Evolutionary conservation across 2,329 filamentous ascomycete genomes (phyloP).

Genomic region (Talaromyces sp.): DNA sequence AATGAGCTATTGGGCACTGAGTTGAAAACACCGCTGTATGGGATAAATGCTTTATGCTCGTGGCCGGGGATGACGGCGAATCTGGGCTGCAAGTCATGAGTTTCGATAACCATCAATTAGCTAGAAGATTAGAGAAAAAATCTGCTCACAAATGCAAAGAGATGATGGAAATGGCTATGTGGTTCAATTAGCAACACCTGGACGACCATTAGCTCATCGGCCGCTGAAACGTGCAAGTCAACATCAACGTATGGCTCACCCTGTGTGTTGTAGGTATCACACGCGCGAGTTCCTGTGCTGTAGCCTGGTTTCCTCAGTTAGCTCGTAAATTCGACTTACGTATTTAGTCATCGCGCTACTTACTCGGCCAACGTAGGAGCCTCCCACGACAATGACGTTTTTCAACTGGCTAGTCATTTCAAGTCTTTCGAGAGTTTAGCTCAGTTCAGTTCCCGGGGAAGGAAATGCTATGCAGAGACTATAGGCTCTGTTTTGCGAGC

Average conservation of each 20-base stretch:
- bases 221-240: not conserved
- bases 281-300: constrained; percentile 36
- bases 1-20: constrained; percentile 22
- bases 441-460: no score
- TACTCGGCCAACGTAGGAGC: constrained; percentile 36
- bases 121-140: not conserved
- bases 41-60: constrained; percentile 38
- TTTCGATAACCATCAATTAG: not conserved
- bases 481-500: not conserved
- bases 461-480: not conserved
- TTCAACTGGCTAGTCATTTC: constrained; percentile 30
- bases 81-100: constrained; percentile 25
- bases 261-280: constrained; percentile 34
- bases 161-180: constrained; percentile 37
- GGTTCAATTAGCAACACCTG: constrained; percentile 34
- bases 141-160: constrained; percentile 33
- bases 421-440: not conserved
- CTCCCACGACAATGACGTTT: constrained; percentile 37
- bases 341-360: constrained; percentile 6
- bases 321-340: not conserved
- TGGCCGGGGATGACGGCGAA: constrained; percentile 35
- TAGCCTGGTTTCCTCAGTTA: constrained; percentile 23
- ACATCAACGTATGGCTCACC: constrained; percentile 21
- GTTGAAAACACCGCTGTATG: constrained; percentile 32
- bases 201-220: constrained; percentile 3